Evolutionary conservation across 371 early-diverging fungal species (phyloP).

Genomic region (Haplosporangium sp.): DNA sequence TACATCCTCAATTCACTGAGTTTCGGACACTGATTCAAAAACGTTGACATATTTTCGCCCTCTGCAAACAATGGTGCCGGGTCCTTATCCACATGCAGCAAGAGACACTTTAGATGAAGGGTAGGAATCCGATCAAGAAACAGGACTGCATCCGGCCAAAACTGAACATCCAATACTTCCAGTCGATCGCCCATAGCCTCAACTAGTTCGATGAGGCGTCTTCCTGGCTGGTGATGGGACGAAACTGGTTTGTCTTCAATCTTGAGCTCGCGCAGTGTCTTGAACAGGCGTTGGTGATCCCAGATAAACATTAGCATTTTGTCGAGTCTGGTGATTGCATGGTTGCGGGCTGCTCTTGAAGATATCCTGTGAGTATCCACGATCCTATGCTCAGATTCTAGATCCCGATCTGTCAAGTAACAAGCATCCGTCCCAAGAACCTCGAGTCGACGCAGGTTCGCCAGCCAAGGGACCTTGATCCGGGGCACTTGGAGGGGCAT

Average conservation of each 20-base stretch:
- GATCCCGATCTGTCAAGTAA: conserved; percentile 25
- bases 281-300: conserved; percentile 43
- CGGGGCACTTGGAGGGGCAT: conserved; percentile 49
- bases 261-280: conserved; percentile 46
- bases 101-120: conserved; percentile 11
- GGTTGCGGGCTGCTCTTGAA: background rate
- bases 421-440: conserved; percentile 37
- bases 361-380: background rate
- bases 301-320: conserved; percentile 40
- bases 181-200: conserved; percentile 51
- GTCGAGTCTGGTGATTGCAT: conserved; percentile 26
- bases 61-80: conserved; percentile 22
- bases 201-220: conserved; percentile 36
- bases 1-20: conserved; percentile 38
- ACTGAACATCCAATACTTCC: conserved; percentile 36
- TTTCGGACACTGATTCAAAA: conserved; percentile 23
- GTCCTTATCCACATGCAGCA: conserved; percentile 26
- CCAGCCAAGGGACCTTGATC: conserved; percentile 24
- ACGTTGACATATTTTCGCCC: conserved; percentile 14
- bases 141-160: conserved; percentile 40
- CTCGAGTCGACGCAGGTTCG: conserved; percentile 39
- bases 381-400: conserved; percentile 9
- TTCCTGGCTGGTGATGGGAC: background rate
- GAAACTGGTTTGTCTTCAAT: conserved; percentile 27
- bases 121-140: conserved; percentile 47